Conservation (phyloP, 164 flowering plant genomes). For the Sedum album region DNA sequence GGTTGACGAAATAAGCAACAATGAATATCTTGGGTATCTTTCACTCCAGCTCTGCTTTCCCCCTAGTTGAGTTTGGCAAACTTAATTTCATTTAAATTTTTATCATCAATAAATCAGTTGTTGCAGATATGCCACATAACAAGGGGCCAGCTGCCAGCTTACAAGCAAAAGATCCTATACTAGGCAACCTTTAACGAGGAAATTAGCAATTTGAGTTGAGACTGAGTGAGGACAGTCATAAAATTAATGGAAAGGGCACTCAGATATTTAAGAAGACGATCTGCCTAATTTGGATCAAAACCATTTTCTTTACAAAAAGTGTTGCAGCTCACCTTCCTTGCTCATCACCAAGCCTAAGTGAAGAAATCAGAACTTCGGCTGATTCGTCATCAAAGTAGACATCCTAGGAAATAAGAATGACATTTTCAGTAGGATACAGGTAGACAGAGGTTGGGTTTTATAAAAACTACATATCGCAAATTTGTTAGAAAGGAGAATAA, state of each 20-base stretch:
- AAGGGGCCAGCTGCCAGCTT: no score
- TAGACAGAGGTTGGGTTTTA: not conserved
- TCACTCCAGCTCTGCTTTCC: not conserved
- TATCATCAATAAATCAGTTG: not conserved
- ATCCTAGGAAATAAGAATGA: no score
- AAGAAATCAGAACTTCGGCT: constrained; percentile 96
- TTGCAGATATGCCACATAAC: not conserved
- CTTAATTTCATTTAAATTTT: not conserved
- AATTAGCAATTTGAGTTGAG: not conserved
- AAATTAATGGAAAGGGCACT: not conserved
- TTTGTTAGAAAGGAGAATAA: not conserved
- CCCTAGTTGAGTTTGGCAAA: not conserved
- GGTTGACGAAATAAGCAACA: not conserved
- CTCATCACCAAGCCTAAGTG: constrained; percentile 89
- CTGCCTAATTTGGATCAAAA: not conserved
- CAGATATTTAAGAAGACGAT: not conserved
- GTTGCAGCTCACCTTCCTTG: constrained; percentile 65
- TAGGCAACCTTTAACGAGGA: no score
- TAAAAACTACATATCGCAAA: not conserved
- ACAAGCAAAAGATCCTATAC: no score
- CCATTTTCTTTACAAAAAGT: not conserved
- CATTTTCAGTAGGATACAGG: not conserved
- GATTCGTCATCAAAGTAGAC: constrained; percentile 94
- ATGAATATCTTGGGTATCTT: not conserved
- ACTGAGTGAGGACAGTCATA: not conserved